Evolutionary conservation across 1,284 basidiomycete species (phyloP), one percentile per base, ranked within the genome.

Genomic region (Porodaedalea pini): DNA sequence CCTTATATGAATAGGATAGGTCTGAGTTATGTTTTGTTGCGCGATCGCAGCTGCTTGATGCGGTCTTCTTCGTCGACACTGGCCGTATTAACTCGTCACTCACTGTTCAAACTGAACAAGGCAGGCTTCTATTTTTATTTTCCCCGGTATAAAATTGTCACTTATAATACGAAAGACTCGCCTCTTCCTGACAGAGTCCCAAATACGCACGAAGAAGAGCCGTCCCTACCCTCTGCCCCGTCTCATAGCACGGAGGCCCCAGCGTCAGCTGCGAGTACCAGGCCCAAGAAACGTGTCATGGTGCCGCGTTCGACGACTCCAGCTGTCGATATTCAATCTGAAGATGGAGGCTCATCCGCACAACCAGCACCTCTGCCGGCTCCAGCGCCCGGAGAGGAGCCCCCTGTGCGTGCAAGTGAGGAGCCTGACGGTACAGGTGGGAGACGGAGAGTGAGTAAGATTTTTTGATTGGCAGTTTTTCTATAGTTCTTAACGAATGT

Each of bases 131-230:
- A 2, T 8, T 29, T 31, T 19, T 13, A 15, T 15, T 15, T 15
- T 15, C 39, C 19, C 19, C 7, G n/a, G 11, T 25, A 21, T 11
- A 15, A 11, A 2, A 44, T 8, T 6, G n/a, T 34, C 31, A 19
- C 59, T 59, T 31, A 56, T 57, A 15, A 56, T 51, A 5, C 55
- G 40, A 34, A 53, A 54, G 60, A 45, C 29, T 60, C 57, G 7
- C 51, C 62, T 0, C 50, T 72, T 0, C 70, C 70, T 2, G 70
- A 71, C 25, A 62, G 69, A 1, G 64, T 72, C 0, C 67, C 67
- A 0, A 72, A 72, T 50, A 69, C 72, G 0, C 58, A 68, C 37
- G 62, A 66, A n/a, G 66, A 68, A 1, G 71, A 71, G 51, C 69
- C 69, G 1, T 67, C 66, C 0, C 57, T 67, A 3, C 64, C 68